Percentiles rank a stretch among this genome's conserved stretches.
Conservation (phyloP, 1,139 yeast genomes). For the Zygosaccharomyces sapae region DNA sequence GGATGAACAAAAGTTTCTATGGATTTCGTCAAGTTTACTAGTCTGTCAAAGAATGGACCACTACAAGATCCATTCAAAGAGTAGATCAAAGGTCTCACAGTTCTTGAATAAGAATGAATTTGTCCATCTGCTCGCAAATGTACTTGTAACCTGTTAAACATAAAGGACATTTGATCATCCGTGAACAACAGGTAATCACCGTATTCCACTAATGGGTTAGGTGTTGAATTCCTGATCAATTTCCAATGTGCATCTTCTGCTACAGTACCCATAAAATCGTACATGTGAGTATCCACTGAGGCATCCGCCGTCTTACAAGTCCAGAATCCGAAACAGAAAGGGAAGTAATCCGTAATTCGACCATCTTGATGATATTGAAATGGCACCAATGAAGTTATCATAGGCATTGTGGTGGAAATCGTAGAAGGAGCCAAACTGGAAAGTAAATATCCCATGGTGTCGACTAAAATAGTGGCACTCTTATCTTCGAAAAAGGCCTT, state of each 20-base stretch:
- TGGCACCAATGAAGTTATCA: constrained; percentile 55
- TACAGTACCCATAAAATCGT: constrained; percentile 62
- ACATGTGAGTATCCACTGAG: constrained; percentile 61
- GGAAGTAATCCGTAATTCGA: constrained; percentile 45
- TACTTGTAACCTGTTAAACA: constrained; percentile 48
- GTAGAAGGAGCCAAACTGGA: constrained; percentile 52
- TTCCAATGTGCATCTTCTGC: constrained; percentile 47
- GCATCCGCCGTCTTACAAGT: constrained; percentile 52
- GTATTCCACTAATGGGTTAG: constrained; percentile 31
- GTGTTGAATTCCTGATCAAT: constrained; percentile 19
- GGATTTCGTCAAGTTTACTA: constrained; percentile 59
- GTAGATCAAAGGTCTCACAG: constrained; percentile 60
- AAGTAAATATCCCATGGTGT: constrained; percentile 36
- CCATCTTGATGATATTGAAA: constrained; percentile 28
- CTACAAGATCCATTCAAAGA: constrained; percentile 55
- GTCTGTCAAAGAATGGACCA: constrained; percentile 50
- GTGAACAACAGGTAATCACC: constrained; percentile 60
- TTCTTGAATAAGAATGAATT: constrained; percentile 52
- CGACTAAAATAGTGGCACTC: constrained; percentile 32
- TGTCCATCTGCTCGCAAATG: constrained; percentile 52
- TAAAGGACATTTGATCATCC: constrained; percentile 52
- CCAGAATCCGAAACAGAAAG: constrained; percentile 76
- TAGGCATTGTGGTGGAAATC: constrained; percentile 54
- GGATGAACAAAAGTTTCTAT: constrained; percentile 89
- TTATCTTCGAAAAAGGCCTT: constrained; percentile 39